phyloP scores from a whole-genome alignment of 148 eudicot species.

The Rhododendron griersonianum region DNA sequence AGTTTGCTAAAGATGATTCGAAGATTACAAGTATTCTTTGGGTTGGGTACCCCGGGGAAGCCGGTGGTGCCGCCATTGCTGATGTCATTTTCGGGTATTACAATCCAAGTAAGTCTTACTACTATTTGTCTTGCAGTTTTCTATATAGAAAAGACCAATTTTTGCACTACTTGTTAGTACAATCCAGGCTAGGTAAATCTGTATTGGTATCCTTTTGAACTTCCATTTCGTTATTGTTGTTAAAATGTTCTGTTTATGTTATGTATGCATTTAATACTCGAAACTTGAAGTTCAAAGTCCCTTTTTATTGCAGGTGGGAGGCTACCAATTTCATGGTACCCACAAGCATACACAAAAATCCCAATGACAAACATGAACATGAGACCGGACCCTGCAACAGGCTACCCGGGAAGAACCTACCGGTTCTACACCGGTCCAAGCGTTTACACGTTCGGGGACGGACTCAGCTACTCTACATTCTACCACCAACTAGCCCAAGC shows the following conservation, averaged over 20 bases:
- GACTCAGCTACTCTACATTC: conserved; percentile 51
- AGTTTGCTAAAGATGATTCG: conserved; percentile 30
- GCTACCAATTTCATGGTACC: conserved; percentile 71
- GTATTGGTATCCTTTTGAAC: background rate
- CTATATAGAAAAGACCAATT: too few species aligned
- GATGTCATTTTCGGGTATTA: conserved; percentile 52
- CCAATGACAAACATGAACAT: conserved; percentile 78
- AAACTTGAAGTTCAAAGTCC: background rate
- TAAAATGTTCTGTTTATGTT: background rate
- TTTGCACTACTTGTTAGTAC: background rate
- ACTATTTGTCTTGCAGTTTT: background rate
- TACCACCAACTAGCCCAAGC: conserved; percentile 46
- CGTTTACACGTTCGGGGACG: conserved; percentile 52
- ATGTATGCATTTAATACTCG: background rate
- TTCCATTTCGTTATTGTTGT: background rate
- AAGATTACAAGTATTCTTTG: conserved; percentile 58
- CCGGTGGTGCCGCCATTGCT: conserved; percentile 53
- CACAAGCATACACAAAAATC: conserved; percentile 46
- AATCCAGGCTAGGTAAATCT: background rate
- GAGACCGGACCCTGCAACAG: conserved; percentile 56
- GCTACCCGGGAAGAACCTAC: conserved; percentile 68
- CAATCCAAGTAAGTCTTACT: conserved; percentile 46
- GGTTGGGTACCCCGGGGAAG: conserved; percentile 72
- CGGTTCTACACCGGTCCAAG: conserved; percentile 64
- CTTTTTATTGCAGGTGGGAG: conserved; percentile 45